Conservation (phyloP, 495 filamentous ascomycete genomes). For the Lasiosphaeria hispida region DNA sequence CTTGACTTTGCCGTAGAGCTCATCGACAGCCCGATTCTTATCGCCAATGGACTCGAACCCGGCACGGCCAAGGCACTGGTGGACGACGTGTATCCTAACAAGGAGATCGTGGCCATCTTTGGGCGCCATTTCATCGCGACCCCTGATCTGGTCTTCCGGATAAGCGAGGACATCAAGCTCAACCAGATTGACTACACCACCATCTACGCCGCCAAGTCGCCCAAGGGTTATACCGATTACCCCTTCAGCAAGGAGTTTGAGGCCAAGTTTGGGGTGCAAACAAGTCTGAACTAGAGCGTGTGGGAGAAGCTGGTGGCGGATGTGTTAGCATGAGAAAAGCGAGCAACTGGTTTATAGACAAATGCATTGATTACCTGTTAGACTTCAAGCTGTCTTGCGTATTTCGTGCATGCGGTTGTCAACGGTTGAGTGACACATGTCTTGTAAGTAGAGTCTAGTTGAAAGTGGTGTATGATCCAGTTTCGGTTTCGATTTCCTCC, state of each 20-base stretch:
- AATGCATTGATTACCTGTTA: not conserved
- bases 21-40: conserved; percentile 53
- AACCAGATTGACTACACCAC: conserved; percentile 53
- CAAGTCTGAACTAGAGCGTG: conserved; percentile 8
- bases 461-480: too few species aligned
- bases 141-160: conserved; percentile 65
- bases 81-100: conserved; percentile 52
- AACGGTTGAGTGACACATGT: too few species aligned
- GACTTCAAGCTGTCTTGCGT: too few species aligned
- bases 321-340: not conserved
- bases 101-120: conserved; percentile 55
- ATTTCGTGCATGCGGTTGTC: too few species aligned
- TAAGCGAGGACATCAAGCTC: conserved; percentile 57
- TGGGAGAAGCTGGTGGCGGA: not conserved
- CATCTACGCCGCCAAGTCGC: conserved; percentile 55
- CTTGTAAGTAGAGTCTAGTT: too few species aligned
- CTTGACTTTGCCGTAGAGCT: conserved; percentile 54
- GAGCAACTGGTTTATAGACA: not conserved
- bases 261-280: conserved; percentile 14
- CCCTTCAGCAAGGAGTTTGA: conserved; percentile 57
- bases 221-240: conserved; percentile 65
- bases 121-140: conserved; percentile 67
- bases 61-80: conserved; percentile 49
- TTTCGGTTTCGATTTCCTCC: too few species aligned
- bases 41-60: conserved; percentile 59